Percentiles rank a stretch among this genome's conserved stretches.
Evolutionary conservation across 2,329 filamentous ascomycete species (phyloP).

Genomic region (Hymenoscyphus albidus): DNA sequence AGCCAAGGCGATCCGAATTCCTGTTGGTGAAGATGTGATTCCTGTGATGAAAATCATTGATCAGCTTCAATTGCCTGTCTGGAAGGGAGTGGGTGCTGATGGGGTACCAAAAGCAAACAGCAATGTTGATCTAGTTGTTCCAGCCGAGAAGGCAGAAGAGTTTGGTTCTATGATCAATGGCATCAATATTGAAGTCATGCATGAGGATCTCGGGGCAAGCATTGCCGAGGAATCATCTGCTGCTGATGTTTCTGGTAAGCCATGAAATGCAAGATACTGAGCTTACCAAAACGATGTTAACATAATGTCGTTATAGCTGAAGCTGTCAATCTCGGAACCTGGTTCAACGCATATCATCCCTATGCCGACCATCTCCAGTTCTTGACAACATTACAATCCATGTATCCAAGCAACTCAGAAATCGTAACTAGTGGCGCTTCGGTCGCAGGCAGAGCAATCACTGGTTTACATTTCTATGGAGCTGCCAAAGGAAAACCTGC

Average conservation of each 20-base stretch:
- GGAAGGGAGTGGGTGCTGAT: constrained; percentile 34
- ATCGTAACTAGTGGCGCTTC: constrained; percentile 49
- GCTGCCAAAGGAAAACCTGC: constrained; percentile 44
- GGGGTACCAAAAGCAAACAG: constrained; percentile 24
- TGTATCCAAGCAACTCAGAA: constrained; percentile 45
- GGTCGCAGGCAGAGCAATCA: constrained; percentile 42
- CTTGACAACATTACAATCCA: constrained; percentile 43
- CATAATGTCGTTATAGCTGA: background rate
- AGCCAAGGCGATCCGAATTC: constrained; percentile 40
- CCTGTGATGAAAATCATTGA: constrained; percentile 36
- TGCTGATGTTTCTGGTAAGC: constrained; percentile 12
- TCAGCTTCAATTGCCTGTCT: constrained; percentile 36
- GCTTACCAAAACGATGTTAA: background rate
- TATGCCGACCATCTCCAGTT: constrained; percentile 50
- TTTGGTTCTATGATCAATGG: constrained; percentile 38
- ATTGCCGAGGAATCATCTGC: constrained; percentile 39
- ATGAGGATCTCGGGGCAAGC: constrained; percentile 42
- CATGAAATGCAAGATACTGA: background rate
- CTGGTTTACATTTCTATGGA: constrained; percentile 52
- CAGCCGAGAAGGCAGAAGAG: constrained; percentile 37
- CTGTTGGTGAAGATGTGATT: constrained; percentile 34
- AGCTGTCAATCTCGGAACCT: constrained; percentile 32
- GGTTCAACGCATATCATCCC: constrained; percentile 52
- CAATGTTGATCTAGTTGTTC: constrained; percentile 42
- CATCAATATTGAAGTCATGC: constrained; percentile 38